phyloP scores from a whole-genome alignment of 83 land plant genomes.

The Picea abies region DNA sequence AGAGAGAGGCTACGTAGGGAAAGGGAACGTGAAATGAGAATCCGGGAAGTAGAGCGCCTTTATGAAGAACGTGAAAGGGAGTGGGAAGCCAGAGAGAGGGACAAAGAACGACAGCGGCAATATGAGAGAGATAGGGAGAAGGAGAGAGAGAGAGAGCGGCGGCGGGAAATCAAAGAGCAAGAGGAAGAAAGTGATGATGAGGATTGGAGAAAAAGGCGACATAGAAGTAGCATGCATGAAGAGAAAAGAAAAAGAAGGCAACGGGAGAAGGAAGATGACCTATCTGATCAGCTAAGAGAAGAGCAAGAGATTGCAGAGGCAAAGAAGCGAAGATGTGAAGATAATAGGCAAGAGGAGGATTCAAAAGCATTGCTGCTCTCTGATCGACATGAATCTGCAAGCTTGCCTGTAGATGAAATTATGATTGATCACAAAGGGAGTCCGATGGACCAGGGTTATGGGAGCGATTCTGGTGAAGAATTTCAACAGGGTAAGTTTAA shows the following conservation, averaged over 20 bases:
- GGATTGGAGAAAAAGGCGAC: slow-evolving; percentile 64
- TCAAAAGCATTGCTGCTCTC: not conserved
- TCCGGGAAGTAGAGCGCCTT: slow-evolving; percentile 76
- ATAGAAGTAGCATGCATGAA: slow-evolving; percentile 61
- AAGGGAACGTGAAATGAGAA: slow-evolving; percentile 69
- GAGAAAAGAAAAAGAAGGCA: slow-evolving; percentile 73
- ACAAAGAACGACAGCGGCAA: slow-evolving; percentile 78
- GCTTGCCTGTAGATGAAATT: slow-evolving; percentile 21
- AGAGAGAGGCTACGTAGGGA: slow-evolving; percentile 82
- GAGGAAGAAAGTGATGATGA: slow-evolving; percentile 90
- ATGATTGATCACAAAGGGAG: slow-evolving; percentile 15
- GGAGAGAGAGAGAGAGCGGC: slow-evolving; percentile 80
- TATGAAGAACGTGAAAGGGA: slow-evolving; percentile 83
- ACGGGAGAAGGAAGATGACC: slow-evolving; percentile 91
- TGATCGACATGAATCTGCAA: slow-evolving; percentile 25
- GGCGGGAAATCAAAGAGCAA: slow-evolving; percentile 69
- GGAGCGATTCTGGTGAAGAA: slow-evolving; percentile 14
- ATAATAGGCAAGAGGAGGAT: slow-evolving; percentile 36
- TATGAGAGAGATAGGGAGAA: slow-evolving; percentile 94
- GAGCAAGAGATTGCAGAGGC: slow-evolving; percentile 86
- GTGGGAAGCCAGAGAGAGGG: slow-evolving; percentile 95
- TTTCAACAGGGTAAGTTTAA: slow-evolving; percentile 6
- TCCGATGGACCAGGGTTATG: slow-evolving; percentile 17
- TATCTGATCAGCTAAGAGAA: slow-evolving; percentile 72
- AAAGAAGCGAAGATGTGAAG: slow-evolving; percentile 59